A percentile compares a stretch with the other conserved stretches of the same genome.
Evolutionary conservation across 352 stramenopile genomes (phyloP).

Genomic region (Phytophthora sansomeana): DNA sequence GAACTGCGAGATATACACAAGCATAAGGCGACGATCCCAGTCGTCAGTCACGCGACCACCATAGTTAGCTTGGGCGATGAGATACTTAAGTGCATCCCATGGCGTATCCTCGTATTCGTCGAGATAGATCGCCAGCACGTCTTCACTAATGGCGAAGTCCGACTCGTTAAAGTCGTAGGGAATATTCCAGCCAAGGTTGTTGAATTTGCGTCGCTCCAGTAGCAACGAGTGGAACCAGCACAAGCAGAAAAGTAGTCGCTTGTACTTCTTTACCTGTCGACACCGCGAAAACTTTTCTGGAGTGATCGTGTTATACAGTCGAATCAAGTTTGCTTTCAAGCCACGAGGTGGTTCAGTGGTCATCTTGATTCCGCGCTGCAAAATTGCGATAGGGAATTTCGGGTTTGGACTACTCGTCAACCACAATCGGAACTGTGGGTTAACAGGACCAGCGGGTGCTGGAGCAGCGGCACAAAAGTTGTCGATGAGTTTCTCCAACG

Average conservation of each 20-base stretch:
- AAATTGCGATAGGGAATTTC: conserved; percentile 96
- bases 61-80: conserved; percentile 97
- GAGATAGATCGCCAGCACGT: conserved; percentile 96
- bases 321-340: conserved; percentile 93
- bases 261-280: conserved; percentile 90
- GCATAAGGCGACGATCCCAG: conserved; percentile 95
- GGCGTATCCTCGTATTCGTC: conserved; percentile 93
- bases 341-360: conserved; percentile 95
- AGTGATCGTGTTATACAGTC: conserved; percentile 95
- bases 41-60: conserved; percentile 96
- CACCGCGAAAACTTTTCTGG: conserved; percentile 89
- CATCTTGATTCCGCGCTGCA: conserved; percentile 97
- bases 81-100: conserved; percentile 95
- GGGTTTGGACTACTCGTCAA: conserved; percentile 93
- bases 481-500: conserved; percentile 95
- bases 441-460: conserved; percentile 53
- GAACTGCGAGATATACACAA: conserved; percentile 97
- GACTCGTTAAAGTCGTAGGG: conserved; percentile 98
- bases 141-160: conserved; percentile 97
- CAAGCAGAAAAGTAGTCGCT: conserved; percentile 94
- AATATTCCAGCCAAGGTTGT: conserved; percentile 97
- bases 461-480: conserved; percentile 73
- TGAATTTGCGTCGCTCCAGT: conserved; percentile 96
- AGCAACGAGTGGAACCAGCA: conserved; percentile 97
- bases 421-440: conserved; percentile 94